A percentile compares a stretch with the other conserved stretches of the same genome.
Conservation (phyloP, 352 stramenopile genomes). For the Phytophthora brassicae region DNA sequence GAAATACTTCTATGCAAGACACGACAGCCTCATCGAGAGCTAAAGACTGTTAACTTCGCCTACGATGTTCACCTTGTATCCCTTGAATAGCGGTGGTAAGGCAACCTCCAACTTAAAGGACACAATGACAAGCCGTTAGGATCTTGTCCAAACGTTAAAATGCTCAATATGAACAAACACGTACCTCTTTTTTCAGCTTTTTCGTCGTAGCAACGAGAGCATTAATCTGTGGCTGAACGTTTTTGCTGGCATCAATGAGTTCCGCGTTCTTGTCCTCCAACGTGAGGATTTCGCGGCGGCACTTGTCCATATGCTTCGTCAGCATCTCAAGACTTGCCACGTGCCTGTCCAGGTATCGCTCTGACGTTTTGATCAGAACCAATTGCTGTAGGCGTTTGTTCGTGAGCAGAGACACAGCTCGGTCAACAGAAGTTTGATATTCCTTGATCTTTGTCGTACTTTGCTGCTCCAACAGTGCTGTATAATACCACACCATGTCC, state of each 20-base stretch:
- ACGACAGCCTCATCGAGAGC: not conserved
- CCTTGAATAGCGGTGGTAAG: constrained; percentile 70
- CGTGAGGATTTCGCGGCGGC: constrained; percentile 52
- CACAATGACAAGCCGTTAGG: constrained; percentile 10
- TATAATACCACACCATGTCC: constrained; percentile 8
- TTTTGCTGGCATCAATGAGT: constrained; percentile 57
- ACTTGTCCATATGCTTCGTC: constrained; percentile 75
- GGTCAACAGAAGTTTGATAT: constrained; percentile 42
- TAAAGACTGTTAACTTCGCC: constrained; percentile 78
- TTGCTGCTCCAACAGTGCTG: constrained; percentile 68
- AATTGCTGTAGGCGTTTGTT: constrained; percentile 76
- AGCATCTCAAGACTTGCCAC: constrained; percentile 72
- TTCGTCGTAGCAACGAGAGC: constrained; percentile 52
- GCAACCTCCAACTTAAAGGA: constrained; percentile 52
- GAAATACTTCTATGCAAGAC: no score
- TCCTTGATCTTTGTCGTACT: constrained; percentile 48
- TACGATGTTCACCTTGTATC: constrained; percentile 81
- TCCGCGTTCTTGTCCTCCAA: constrained; percentile 80
- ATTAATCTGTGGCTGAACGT: constrained; percentile 60
- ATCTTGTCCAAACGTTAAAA: not conserved
- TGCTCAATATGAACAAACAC: not conserved
- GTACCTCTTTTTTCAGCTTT: constrained; percentile 71
- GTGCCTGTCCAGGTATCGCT: constrained; percentile 72
- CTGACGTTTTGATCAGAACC: constrained; percentile 73
- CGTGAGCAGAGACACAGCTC: constrained; percentile 51